Evolutionary conservation across 257 asterid genomes (phyloP).

Genomic region (Ajuga chamaepitys): DNA sequence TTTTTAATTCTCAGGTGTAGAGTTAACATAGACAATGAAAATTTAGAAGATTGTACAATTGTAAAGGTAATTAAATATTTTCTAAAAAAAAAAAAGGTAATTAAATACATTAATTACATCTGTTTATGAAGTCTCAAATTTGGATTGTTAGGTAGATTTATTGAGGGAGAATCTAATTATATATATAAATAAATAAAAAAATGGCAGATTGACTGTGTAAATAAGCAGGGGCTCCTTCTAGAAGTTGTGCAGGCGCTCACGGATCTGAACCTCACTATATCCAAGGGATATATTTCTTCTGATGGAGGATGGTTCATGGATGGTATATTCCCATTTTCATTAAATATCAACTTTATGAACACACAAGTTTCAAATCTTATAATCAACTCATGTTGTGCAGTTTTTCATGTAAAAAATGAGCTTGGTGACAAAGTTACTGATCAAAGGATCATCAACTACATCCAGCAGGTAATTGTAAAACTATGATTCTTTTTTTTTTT

Average conservation of each 20-base stretch:
- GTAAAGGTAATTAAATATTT: slow-evolving; percentile 34
- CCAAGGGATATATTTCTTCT: slow-evolving; percentile 67
- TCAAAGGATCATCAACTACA: slow-evolving; percentile 48
- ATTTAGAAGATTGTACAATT: slow-evolving; percentile 47
- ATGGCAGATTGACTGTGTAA: slow-evolving; percentile 58
- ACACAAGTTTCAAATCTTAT: neutral
- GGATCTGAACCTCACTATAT: slow-evolving; percentile 61
- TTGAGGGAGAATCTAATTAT: too few species aligned
- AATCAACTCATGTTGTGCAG: slow-evolving; percentile 37
- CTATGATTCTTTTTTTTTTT: neutral
- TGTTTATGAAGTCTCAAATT: too few species aligned
- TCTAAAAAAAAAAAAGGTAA: too few species aligned
- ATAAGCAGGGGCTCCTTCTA: slow-evolving; percentile 58
- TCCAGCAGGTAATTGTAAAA: slow-evolving; percentile 43
- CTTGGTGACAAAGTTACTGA: slow-evolving; percentile 55
- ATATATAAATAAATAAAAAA: too few species aligned
- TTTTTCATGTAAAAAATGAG: slow-evolving; percentile 67
- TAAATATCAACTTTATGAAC: neutral
- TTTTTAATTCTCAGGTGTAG: slow-evolving; percentile 41
- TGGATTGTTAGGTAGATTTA: too few species aligned
- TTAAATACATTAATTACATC: too few species aligned
- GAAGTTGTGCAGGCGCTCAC: slow-evolving; percentile 75
- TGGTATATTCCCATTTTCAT: slow-evolving; percentile 30
- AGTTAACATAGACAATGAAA: slow-evolving; percentile 57
- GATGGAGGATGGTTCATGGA: slow-evolving; percentile 88